Evolutionary conservation across 2,329 filamentous ascomycete genomes (phyloP).

Genomic region (Colletotrichum phormii): DNA sequence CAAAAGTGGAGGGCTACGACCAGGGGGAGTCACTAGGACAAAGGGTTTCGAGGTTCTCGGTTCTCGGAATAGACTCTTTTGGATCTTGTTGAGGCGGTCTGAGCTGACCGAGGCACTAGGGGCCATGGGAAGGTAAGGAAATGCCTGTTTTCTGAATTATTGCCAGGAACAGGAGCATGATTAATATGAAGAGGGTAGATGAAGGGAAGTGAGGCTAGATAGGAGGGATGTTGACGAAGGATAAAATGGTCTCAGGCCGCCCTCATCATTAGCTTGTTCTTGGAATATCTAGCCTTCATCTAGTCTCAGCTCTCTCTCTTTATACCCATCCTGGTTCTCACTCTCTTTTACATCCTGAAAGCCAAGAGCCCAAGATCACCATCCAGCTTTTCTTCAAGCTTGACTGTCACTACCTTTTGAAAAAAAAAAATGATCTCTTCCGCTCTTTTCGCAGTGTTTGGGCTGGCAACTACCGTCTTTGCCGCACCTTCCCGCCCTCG

Average conservation of each 20-base stretch:
- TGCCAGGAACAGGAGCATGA: background rate
- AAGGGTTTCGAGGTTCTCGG: background rate
- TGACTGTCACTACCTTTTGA: background rate
- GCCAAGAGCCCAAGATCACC: too few relatives aligned
- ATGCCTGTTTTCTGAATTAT: background rate
- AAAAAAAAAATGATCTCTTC: background rate
- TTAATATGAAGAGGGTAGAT: background rate
- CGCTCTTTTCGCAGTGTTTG: conserved; percentile 6
- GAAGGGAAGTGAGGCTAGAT: background rate
- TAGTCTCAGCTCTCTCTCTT: background rate
- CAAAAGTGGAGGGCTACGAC: conserved; percentile 3
- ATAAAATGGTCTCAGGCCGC: background rate
- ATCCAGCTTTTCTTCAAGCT: background rate
- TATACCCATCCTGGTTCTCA: too few relatives aligned
- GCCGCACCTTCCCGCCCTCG: conserved; percentile 1
- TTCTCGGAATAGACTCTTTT: background rate
- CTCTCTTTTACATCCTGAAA: background rate
- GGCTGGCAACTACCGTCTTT: background rate
- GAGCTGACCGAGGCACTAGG: background rate
- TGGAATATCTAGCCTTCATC: background rate
- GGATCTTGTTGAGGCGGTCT: background rate
- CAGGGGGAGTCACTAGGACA: background rate
- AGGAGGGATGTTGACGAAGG: background rate
- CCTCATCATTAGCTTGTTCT: background rate
- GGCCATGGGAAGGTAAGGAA: background rate